Evolutionary conservation across 805 yeast species (phyloP), one percentile per base, ranked within the genome.

Genomic region (Barnettozyma populi): DNA sequence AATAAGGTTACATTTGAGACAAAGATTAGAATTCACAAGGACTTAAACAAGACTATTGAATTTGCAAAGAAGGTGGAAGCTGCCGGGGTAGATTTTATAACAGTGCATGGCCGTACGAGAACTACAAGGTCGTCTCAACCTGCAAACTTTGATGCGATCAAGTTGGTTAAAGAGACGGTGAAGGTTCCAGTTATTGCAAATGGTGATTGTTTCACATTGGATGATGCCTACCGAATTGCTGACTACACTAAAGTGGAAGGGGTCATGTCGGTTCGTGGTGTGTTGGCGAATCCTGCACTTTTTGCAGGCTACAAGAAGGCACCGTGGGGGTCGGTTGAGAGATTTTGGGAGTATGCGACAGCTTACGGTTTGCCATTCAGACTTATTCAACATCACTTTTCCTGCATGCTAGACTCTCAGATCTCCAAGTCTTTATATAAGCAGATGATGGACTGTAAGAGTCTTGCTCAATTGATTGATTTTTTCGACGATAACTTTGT

Each of bases 181-280:
- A 60, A 55, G 4, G 80, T 84, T 0, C 98, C 97, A 0, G 90
- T 94, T 1, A 84, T 94, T n/a, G 97, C 98, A 2, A 94, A 94
- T 60, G 99, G 99, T n/a, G 98, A 94, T 65, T 90, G 96, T 59
- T 85, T 85, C 59, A 61, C 76, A 0, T 66, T 80, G 21, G 68
- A 72, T 16, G 96, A 89, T 61, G 83, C 86, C n/a, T 57, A 69
- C 38, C 60, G 63, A 18, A 90, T 92, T 24, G 78, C 79, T 0
- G 68, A 75, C 11, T 62, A 63, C 44, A 90, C 98, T 0, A 84
- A 85, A 1, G 89, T 80, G 36, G 94, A 88, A 62, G 99, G 98
- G 7, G 86, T 94, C 7, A 94, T 94, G 99, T 84, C 97, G 2
- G 99, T 87, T 1, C 70, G 99, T 52, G 99, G 99, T 0, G 71